Conservation (phyloP, 768 basidiomycete species). For the Tulasnella calospora region DNA sequence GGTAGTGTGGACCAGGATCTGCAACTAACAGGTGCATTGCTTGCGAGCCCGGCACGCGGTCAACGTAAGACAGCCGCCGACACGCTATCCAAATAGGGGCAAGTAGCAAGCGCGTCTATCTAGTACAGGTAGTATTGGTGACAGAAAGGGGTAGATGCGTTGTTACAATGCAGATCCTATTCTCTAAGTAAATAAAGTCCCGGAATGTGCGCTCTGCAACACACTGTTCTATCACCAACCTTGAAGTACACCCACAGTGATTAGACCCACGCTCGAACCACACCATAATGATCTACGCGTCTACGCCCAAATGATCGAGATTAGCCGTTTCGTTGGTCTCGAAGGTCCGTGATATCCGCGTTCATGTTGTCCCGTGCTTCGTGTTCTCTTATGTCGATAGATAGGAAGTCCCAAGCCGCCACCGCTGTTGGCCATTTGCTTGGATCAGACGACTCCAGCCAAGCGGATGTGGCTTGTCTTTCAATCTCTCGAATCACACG, state of each 20-base stretch:
- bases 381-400: constrained; percentile 19
- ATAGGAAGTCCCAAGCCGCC: constrained; percentile 25
- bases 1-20: neutral
- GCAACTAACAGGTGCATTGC: neutral
- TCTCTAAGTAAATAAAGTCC: neutral
- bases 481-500: constrained; percentile 24
- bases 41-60: no score
- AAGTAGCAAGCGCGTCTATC: neutral
- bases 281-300: neutral
- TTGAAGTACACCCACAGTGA: neutral
- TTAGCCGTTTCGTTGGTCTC: neutral
- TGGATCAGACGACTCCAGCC: neutral
- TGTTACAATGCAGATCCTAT: neutral
- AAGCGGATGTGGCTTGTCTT: constrained; percentile 24
- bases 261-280: neutral
- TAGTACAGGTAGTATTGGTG: neutral
- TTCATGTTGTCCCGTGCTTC: constrained; percentile 20
- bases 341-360: neutral
- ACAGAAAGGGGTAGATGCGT: neutral
- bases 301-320: neutral
- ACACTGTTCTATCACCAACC: neutral
- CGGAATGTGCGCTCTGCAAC: neutral
- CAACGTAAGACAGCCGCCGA: neutral
- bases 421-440: constrained; percentile 14
- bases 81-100: neutral